A percentile compares a stretch with the other conserved stretches of the same genome.
Conservation (phyloP, 2,329 filamentous ascomycete species). For the Albifimbria verrucaria region DNA sequence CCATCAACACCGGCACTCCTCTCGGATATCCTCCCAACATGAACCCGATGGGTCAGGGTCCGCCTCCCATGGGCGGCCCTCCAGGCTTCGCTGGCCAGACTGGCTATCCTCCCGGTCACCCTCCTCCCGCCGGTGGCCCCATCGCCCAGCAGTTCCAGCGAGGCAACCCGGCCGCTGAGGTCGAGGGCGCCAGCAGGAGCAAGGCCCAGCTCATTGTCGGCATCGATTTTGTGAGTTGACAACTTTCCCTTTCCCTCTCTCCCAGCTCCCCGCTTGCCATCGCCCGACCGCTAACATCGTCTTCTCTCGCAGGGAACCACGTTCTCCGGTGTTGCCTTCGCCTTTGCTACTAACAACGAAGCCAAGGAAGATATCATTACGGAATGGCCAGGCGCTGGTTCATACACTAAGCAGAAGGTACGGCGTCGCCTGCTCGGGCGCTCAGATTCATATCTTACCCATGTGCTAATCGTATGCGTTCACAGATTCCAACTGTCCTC, state of each 20-base stretch:
- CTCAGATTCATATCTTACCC: no score
- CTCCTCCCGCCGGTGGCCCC: constrained; percentile 31
- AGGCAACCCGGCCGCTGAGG: constrained; percentile 61
- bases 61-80: constrained; percentile 33
- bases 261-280: no score
- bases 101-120: constrained; percentile 46
- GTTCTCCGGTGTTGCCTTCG: constrained; percentile 95
- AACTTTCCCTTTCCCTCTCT: no score
- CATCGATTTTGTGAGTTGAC: constrained; percentile 83
- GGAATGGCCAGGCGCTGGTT: constrained; percentile 96
- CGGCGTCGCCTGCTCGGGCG: no score
- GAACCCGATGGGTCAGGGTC: constrained; percentile 38
- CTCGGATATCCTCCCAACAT: constrained; percentile 59
- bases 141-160: constrained; percentile 40
- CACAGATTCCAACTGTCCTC: constrained; percentile 93
- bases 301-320: constrained; percentile 71
- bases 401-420: constrained; percentile 98
- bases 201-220: constrained; percentile 98
- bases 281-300: no score
- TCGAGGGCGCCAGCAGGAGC: constrained; percentile 82
- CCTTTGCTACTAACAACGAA: constrained; percentile 95
- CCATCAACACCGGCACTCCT: constrained; percentile 63
- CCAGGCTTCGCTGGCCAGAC: constrained; percentile 38
- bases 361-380: constrained; percentile 98
- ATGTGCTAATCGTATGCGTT: background rate